phyloP scores from a whole-genome alignment of 139 green algal species.

The Coelastrella sp. region DNA sequence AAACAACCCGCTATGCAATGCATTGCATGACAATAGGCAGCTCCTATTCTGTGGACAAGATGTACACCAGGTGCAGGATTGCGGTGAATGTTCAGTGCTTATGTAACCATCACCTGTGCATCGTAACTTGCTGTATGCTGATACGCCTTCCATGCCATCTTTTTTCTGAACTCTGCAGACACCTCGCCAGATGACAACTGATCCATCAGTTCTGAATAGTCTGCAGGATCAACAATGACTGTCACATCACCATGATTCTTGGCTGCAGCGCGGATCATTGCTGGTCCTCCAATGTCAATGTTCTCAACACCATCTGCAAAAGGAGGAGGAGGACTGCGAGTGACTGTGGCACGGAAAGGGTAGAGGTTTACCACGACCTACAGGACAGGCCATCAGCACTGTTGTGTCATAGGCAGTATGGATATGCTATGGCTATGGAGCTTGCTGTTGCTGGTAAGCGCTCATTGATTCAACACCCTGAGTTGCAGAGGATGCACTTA shows the following conservation, averaged over 20 bases:
- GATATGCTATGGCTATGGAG: no score
- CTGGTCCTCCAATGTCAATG: constrained; percentile 99
- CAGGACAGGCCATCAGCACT: no score
- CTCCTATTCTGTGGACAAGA: no score
- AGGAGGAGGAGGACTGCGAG: constrained; percentile 62
- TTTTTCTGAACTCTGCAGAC: constrained; percentile 71
- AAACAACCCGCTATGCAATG: no score
- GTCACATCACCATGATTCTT: constrained; percentile 91
- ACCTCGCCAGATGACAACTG: constrained; percentile 58
- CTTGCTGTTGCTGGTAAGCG: no score
- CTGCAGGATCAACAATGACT: constrained; percentile 89
- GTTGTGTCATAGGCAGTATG: no score
- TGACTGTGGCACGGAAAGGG: constrained; percentile 96
- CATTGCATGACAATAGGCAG: no score
- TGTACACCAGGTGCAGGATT: no score
- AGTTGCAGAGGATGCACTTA: no score
- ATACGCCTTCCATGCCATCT: constrained; percentile 99
- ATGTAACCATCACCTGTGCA: constrained; percentile 63
- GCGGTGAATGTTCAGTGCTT: no score
- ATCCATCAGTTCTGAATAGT: constrained; percentile 88
- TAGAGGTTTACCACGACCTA: constrained; percentile 98
- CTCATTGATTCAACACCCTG: no score
- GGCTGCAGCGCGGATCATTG: constrained; percentile 96
- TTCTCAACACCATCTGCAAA: constrained; percentile 97
- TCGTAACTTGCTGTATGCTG: constrained; percentile 97